These are phyloP conservation scores for Goffeauzyma gilvescens DNA, from an alignment of 768 basidiomycete genomes.

Conservation along the genomic window DNA sequence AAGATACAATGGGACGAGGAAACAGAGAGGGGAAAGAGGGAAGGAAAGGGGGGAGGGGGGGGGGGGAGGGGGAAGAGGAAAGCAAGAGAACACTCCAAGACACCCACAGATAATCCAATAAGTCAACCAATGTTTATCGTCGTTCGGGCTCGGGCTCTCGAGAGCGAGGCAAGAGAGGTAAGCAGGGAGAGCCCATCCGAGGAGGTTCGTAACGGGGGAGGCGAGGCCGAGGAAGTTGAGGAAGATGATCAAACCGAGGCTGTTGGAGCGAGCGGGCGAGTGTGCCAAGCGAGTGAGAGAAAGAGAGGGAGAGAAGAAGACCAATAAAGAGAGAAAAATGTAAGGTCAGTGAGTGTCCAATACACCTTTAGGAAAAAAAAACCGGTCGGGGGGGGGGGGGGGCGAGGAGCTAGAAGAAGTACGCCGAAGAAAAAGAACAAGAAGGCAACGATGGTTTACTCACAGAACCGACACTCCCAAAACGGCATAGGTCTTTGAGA, in stretches of 20 bases:
- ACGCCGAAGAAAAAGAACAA: no score
- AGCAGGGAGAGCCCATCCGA: constrained; percentile 86
- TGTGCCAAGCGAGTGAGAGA: no score
- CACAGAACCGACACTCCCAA: constrained; percentile 52
- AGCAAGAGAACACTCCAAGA: not conserved
- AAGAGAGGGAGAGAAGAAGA: no score
- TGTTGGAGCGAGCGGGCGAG: no score
- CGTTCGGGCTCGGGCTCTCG: constrained; percentile 53
- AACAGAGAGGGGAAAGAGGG: not conserved
- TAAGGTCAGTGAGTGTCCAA: no score
- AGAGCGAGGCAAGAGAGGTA: constrained; percentile 91
- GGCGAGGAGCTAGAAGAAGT: no score
- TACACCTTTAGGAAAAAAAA: no score
- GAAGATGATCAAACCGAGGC: constrained; percentile 30
- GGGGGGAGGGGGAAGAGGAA: not conserved
- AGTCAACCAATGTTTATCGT: constrained; percentile 88
- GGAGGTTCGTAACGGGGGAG: constrained; percentile 73
- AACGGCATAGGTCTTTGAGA: constrained; percentile 82
- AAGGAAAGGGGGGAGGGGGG: not conserved
- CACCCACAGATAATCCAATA: constrained; percentile 47
- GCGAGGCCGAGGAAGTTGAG: constrained; percentile 49
- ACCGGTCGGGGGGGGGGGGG: no score
- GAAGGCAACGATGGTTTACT: constrained; percentile 24
- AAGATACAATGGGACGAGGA: not conserved
- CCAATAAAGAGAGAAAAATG: no score